Conservation (phyloP, 2,329 filamentous ascomycete species). For the Phaeoacremonium minimum region DNA sequence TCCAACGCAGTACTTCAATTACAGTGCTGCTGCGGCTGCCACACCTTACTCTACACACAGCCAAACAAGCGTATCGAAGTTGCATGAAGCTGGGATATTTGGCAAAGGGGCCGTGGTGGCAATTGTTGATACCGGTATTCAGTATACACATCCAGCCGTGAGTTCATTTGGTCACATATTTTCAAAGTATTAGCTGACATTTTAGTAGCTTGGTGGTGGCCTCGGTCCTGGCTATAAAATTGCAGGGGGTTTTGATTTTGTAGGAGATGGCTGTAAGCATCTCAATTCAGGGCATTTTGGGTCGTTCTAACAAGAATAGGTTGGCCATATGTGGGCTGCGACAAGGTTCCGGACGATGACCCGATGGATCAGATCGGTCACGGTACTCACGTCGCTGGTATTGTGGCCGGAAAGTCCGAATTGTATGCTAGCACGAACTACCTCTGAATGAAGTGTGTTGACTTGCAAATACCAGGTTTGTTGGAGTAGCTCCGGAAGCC, state of each 20-base stretch:
- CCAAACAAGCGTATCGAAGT: conserved; percentile 13
- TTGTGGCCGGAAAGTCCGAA: conserved; percentile 14
- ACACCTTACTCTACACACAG: conserved; percentile 14
- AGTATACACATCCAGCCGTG: conserved; percentile 14
- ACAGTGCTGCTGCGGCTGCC: conserved; percentile 2
- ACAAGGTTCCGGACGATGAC: conserved; percentile 25
- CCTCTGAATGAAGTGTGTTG: no score
- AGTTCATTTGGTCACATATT: background rate
- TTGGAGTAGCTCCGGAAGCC: conserved; percentile 9
- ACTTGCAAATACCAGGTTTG: conserved; percentile 1
- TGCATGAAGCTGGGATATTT: conserved; percentile 11
- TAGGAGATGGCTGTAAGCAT: conserved; percentile 6
- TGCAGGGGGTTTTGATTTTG: conserved; percentile 8
- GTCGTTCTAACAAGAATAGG: background rate
- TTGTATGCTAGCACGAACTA: no score
- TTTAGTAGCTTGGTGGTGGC: conserved; percentile 6
- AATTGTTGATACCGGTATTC: conserved; percentile 14
- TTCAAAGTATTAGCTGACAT: background rate
- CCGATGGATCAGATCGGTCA: conserved; percentile 29
- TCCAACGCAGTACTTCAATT: conserved; percentile 3
- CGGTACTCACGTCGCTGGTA: conserved; percentile 29
- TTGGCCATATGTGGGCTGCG: conserved; percentile 6
- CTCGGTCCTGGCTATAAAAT: conserved; percentile 8
- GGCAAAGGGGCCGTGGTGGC: conserved; percentile 13
- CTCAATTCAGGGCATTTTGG: background rate